These are phyloP conservation scores for Cystofilobasidium ferigula DNA, from an alignment of 768 basidiomycete genomes.

Conservation along the genomic window DNA sequence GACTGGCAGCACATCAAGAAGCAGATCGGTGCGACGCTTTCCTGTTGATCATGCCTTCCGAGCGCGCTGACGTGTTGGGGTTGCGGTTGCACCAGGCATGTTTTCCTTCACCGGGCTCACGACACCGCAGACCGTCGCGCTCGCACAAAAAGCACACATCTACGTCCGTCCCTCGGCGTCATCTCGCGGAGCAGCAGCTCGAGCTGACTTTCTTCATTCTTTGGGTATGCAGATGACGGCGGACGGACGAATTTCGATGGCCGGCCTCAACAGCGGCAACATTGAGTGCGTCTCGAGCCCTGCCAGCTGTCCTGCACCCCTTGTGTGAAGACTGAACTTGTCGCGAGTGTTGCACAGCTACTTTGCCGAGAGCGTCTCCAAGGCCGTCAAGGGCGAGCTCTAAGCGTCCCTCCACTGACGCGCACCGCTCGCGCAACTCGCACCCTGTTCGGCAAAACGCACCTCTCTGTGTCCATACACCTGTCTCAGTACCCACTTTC, in stretches of 20 bases:
- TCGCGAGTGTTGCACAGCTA: slow-evolving; percentile 33
- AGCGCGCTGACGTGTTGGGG: too few species aligned
- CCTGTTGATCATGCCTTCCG: background rate
- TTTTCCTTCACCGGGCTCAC: slow-evolving; percentile 75
- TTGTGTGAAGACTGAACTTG: background rate
- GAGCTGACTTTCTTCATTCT: background rate
- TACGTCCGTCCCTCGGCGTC: slow-evolving; percentile 53
- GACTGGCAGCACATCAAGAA: slow-evolving; percentile 89
- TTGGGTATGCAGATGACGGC: slow-evolving; percentile 6
- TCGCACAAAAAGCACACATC: slow-evolving; percentile 78
- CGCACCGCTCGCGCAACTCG: too few species aligned
- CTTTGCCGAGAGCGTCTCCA: slow-evolving; percentile 76
- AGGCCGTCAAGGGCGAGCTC: slow-evolving; percentile 65
- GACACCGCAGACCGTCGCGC: slow-evolving; percentile 61
- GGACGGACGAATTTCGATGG: slow-evolving; percentile 65
- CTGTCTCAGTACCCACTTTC: too few species aligned
- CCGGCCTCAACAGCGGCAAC: slow-evolving; percentile 71
- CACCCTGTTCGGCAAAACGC: too few species aligned
- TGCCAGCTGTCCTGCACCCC: background rate
- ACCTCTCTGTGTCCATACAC: too few species aligned
- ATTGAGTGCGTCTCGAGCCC: slow-evolving; percentile 45
- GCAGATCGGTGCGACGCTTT: slow-evolving; percentile 36
- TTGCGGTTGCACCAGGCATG: background rate
- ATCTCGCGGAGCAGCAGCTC: background rate
- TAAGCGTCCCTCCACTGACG: too few species aligned